phyloP scores from a whole-genome alignment of 305 asterid genomes.

The Rubia tinctorum region DNA sequence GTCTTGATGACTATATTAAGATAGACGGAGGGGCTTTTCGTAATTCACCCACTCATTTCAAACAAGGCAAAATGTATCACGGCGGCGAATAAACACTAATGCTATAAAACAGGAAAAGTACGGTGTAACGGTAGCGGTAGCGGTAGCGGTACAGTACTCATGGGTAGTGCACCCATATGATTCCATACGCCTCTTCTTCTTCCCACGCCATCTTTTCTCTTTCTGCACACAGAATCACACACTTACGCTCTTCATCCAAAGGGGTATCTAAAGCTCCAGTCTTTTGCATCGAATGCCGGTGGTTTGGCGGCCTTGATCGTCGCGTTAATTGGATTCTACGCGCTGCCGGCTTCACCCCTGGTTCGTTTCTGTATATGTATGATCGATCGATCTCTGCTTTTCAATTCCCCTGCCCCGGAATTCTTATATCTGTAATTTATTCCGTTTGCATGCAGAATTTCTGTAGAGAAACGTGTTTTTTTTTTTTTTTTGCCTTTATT shows the following conservation, averaged over 20 bases:
- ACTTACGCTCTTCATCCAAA: background rate
- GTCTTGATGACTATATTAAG: too few species aligned
- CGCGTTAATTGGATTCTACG: background rate
- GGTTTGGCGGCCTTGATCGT: background rate
- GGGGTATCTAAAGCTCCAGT: background rate
- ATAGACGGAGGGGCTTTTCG: too few species aligned
- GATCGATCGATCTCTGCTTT: background rate
- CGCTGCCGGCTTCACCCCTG: background rate
- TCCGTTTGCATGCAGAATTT: conserved; percentile 4
- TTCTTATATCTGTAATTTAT: background rate
- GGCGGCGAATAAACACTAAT: background rate
- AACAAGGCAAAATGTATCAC: background rate
- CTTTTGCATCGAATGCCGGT: background rate
- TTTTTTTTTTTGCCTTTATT: background rate
- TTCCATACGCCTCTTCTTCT: background rate
- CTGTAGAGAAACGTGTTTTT: background rate
- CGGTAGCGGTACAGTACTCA: background rate
- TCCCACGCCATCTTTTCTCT: background rate
- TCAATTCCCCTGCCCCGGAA: background rate
- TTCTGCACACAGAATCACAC: background rate
- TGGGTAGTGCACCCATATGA: background rate
- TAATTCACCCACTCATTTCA: background rate
- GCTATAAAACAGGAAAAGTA: background rate
- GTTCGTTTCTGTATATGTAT: background rate
- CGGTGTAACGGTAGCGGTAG: background rate